phyloP scores from a whole-genome alignment of 208 protist species.

The Leishmania turanica region DNA sequence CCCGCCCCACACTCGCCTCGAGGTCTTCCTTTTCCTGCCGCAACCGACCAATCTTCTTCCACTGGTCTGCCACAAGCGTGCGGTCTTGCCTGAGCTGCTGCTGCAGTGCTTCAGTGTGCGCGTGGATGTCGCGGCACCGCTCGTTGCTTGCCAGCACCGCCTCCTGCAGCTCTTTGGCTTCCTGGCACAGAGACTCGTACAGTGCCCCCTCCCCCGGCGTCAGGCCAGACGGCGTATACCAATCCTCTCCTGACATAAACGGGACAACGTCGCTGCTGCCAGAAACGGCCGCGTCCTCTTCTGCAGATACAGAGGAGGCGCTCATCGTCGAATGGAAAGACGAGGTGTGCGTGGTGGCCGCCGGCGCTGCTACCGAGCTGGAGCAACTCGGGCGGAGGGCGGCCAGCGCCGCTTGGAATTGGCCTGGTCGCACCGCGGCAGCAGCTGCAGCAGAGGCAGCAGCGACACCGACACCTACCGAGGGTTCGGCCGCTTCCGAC shows the following conservation, averaged over 20 bases:
- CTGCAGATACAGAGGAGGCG: neutral
- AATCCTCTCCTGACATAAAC: conserved; percentile 10
- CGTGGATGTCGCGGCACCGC: conserved; percentile 39
- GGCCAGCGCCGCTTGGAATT: conserved; percentile 26
- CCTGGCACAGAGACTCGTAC: conserved; percentile 48
- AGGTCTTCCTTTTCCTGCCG: conserved; percentile 41
- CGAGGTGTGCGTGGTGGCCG: conserved; percentile 10
- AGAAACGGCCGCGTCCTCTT: neutral
- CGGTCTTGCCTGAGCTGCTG: conserved; percentile 69
- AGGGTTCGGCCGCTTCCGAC: neutral
- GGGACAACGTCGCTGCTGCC: neutral
- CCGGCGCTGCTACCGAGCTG: conserved; percentile 6
- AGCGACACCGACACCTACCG: neutral
- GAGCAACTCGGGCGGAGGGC: conserved; percentile 27
- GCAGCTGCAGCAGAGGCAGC: neutral
- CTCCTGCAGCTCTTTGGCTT: conserved; percentile 48
- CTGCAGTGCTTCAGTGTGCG: conserved; percentile 30
- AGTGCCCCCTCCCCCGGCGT: conserved; percentile 6
- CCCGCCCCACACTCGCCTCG: conserved; percentile 16
- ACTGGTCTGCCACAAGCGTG: conserved; percentile 65
- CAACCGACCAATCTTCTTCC: conserved; percentile 46
- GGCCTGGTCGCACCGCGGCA: conserved; percentile 9
- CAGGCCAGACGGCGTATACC: conserved; percentile 35
- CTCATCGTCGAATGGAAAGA: conserved; percentile 8
- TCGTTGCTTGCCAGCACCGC: conserved; percentile 48